These are phyloP conservation scores for Phytophthora tentaculata DNA, from an alignment of 352 stramenopile genomes.

Conservation along the genomic window DNA sequence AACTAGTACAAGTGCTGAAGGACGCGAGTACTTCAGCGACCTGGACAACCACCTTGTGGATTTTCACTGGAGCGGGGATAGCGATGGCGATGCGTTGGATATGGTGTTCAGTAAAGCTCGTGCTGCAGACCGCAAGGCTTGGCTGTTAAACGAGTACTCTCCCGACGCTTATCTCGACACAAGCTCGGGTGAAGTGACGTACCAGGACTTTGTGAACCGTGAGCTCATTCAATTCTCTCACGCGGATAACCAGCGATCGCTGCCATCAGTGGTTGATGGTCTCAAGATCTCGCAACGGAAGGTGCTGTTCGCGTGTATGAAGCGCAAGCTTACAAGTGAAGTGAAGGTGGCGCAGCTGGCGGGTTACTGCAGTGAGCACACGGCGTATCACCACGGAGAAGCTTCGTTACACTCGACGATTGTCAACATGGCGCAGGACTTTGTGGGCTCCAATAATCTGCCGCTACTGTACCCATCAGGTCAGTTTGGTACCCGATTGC, in stretches of 20 bases:
- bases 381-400: conserved; percentile 99
- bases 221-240: conserved; percentile 99
- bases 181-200: conserved; percentile 87
- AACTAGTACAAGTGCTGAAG: conserved; percentile 97
- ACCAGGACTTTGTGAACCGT: conserved; percentile 98
- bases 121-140: conserved; percentile 96
- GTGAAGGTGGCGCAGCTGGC: conserved; percentile 99
- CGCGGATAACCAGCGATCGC: conserved; percentile 96
- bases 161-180: conserved; percentile 95
- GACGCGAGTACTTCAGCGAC: conserved; percentile 98
- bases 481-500: conserved; percentile 99
- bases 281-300: conserved; percentile 99
- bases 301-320: conserved; percentile 98
- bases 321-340: conserved; percentile 98
- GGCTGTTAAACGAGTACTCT: conserved; percentile 91
- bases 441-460: conserved; percentile 98
- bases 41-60: conserved; percentile 95
- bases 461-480: conserved; percentile 97
- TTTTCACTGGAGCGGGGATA: conserved; percentile 75
- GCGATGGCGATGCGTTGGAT: conserved; percentile 95
- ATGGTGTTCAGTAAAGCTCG: conserved; percentile 99
- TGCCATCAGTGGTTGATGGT: conserved; percentile 97
- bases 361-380: conserved; percentile 97
- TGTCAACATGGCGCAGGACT: conserved; percentile 99
- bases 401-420: conserved; percentile 98